Evolutionary conservation across 2,329 filamentous ascomycete species (phyloP).

Genomic region (Aspergillus uvarum): DNA sequence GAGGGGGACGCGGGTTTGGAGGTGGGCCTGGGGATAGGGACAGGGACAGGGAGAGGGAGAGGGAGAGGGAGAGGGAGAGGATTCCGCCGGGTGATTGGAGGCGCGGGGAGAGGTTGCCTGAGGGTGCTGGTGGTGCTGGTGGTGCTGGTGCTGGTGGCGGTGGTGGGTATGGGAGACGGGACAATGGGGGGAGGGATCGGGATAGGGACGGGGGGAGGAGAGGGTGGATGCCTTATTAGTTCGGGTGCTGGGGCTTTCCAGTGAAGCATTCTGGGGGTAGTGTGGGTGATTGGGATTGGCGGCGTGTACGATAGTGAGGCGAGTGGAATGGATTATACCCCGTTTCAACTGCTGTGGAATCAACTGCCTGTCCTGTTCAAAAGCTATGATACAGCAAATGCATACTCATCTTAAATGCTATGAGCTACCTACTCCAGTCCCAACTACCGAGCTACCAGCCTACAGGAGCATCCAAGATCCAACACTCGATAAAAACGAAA

Average conservation of each 20-base stretch:
- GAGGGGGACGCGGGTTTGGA: conserved; percentile 43
- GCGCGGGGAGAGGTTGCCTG: conserved; percentile 48
- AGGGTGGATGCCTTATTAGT: conserved; percentile 42
- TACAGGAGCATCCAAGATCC: too few species aligned
- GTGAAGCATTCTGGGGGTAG: too few species aligned
- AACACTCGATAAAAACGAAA: too few species aligned
- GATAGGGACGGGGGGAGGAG: conserved; percentile 28
- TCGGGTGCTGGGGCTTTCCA: not conserved
- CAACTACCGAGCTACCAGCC: too few species aligned
- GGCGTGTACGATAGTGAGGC: too few species aligned
- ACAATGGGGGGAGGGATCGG: not conserved
- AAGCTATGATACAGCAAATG: too few species aligned
- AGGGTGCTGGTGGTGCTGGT: conserved; percentile 31
- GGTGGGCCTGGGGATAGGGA: conserved; percentile 38
- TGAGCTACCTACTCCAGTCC: too few species aligned
- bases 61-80: conserved; percentile 39
- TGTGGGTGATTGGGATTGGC: too few species aligned
- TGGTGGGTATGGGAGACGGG: not conserved
- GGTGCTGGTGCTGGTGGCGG: conserved; percentile 33
- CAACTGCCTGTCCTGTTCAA: too few species aligned
- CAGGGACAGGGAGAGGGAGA: conserved; percentile 44
- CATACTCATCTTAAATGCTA: too few species aligned
- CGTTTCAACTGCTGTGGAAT: too few species aligned
- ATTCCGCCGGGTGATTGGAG: conserved; percentile 51
- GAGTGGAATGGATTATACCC: too few species aligned